Conservation (phyloP, 2,329 filamentous ascomycete genomes). For the Monilinia vaccinii-corymbosi region DNA sequence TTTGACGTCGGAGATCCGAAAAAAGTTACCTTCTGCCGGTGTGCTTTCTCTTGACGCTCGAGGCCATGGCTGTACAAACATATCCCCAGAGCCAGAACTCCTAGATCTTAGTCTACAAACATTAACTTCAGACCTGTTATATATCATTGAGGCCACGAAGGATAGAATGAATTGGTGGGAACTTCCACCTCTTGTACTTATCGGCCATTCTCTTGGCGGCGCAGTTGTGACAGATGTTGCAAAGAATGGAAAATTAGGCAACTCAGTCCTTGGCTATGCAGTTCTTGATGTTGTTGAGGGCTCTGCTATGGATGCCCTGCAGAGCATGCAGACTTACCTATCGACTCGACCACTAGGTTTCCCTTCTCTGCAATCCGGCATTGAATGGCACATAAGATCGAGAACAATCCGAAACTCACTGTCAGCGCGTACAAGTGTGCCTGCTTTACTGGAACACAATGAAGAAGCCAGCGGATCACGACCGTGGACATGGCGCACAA, state of each 20-base stretch:
- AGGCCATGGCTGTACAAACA: slow-evolving; percentile 69
- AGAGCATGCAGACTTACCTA: slow-evolving; percentile 90
- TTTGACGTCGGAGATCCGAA: slow-evolving; percentile 67
- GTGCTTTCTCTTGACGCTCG: slow-evolving; percentile 80
- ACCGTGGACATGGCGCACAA: slow-evolving; percentile 74
- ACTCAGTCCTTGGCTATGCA: slow-evolving; percentile 69
- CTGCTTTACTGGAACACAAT: slow-evolving; percentile 57
- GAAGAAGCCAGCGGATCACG: slow-evolving; percentile 26
- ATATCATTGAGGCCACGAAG: slow-evolving; percentile 60
- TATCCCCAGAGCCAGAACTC: slow-evolving; percentile 30
- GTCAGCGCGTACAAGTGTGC: slow-evolving; percentile 83
- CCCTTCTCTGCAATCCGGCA: slow-evolving; percentile 64
- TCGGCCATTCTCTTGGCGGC: slow-evolving; percentile 89
- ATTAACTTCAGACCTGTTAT: slow-evolving; percentile 62
- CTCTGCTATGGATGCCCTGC: slow-evolving; percentile 86
- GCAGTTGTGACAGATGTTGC: slow-evolving; percentile 84
- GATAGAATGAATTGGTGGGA: slow-evolving; percentile 60
- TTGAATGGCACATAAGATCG: slow-evolving; percentile 90
- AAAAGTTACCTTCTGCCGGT: slow-evolving; percentile 68
- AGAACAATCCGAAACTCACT: slow-evolving; percentile 75
- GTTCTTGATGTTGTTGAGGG: slow-evolving; percentile 95
- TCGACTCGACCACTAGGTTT: slow-evolving; percentile 73
- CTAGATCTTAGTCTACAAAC: slow-evolving; percentile 65
- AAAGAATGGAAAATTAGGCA: slow-evolving; percentile 53
- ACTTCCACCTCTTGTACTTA: slow-evolving; percentile 67